Evolutionary conservation across 768 basidiomycete species (phyloP).

Genomic region (Lentinula raphanica): DNA sequence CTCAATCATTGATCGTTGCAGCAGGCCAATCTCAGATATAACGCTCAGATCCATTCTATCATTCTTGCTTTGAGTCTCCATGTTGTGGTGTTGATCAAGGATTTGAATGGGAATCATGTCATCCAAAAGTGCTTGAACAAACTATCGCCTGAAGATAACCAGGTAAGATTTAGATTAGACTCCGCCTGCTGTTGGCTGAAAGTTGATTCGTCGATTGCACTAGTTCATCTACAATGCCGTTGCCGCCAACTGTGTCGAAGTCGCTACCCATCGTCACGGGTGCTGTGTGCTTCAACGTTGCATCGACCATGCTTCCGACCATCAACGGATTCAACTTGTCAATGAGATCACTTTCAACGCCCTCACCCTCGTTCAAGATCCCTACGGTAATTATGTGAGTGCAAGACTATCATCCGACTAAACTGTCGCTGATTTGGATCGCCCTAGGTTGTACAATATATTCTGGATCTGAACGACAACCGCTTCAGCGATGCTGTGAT

Average conservation of each 20-base stretch:
- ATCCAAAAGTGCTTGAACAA: conserved; percentile 99
- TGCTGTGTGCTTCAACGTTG: conserved; percentile 98
- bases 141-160: conserved; percentile 96
- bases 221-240: conserved; percentile 99
- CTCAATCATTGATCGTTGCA: conserved; percentile 45
- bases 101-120: conserved; percentile 94
- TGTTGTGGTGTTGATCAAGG: conserved; percentile 99
- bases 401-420: background rate
- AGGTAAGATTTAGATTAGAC: conserved; percentile 43
- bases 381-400: conserved; percentile 86
- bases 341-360: conserved; percentile 99
- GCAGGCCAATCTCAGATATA: conserved; percentile 79
- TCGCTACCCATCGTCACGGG: conserved; percentile 95
- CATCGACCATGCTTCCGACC: conserved; percentile 96
- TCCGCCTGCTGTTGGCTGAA: background rate
- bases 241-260: conserved; percentile 97
- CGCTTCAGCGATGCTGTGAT: conserved; percentile 97
- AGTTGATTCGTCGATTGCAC: too few species aligned
- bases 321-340: conserved; percentile 92
- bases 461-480: conserved; percentile 96
- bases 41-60: conserved; percentile 92
- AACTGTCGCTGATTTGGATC: background rate
- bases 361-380: conserved; percentile 95
- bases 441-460: conserved; percentile 88
- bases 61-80: conserved; percentile 95